Percentiles rank a stretch among this genome's conserved stretches.
These are phyloP conservation scores for Arabidopsis hybrid DNA, from an alignment of 441 rosid species.

Conservation along the genomic window DNA sequence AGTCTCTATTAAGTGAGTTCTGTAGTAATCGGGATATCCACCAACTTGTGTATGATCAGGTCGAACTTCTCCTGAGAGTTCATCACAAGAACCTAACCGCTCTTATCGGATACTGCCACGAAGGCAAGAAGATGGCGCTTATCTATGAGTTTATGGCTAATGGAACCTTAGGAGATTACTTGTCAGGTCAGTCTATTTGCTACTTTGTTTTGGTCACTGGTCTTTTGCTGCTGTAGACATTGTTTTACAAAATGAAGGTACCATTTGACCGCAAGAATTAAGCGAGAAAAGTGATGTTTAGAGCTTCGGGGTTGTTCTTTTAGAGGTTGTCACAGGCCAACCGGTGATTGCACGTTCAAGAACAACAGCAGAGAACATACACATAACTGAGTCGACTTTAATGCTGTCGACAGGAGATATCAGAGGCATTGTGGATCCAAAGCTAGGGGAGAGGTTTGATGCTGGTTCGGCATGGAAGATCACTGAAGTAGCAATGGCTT, in stretches of 20 bases:
- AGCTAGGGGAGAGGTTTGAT: slow-evolving; percentile 49
- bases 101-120: slow-evolving; percentile 45
- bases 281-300: slow-evolving; percentile 54
- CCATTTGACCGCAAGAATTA: slow-evolving; percentile 28
- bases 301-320: slow-evolving; percentile 54
- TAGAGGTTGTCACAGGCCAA: slow-evolving; percentile 49
- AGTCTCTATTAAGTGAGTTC: background rate
- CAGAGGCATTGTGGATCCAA: slow-evolving; percentile 53
- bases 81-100: slow-evolving; percentile 49
- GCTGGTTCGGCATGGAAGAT: slow-evolving; percentile 57
- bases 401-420: slow-evolving; percentile 52
- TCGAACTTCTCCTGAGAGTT: slow-evolving; percentile 45
- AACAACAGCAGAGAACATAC: slow-evolving; percentile 33
- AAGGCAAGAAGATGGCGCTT: slow-evolving; percentile 36
- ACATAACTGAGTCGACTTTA: slow-evolving; percentile 44
- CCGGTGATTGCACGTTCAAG: slow-evolving; percentile 39
- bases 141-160: slow-evolving; percentile 44
- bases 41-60: slow-evolving; percentile 15
- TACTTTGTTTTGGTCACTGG: too few species aligned
- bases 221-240: background rate
- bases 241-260: slow-evolving; percentile 44
- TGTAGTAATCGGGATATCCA: background rate
- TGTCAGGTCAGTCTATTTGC: slow-evolving; percentile 35
- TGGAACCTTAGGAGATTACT: slow-evolving; percentile 36
- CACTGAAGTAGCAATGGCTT: slow-evolving; percentile 55